These are phyloP conservation scores for Wickerhamomyces strasburgensis DNA, from an alignment of 805 yeast species.

Conservation along the genomic window DNA sequence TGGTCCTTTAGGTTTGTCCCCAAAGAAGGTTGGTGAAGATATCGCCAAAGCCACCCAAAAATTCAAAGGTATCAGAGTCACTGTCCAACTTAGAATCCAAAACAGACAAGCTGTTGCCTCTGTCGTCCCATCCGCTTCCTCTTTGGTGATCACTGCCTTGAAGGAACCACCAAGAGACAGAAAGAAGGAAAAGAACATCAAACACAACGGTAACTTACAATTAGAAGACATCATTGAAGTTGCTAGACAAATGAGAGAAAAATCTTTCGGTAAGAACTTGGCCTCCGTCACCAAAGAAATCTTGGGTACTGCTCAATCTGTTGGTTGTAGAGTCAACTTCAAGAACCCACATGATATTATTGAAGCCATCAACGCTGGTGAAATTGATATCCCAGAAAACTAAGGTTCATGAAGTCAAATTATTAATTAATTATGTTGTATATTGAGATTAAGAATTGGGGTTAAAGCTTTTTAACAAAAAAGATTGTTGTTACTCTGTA, in stretches of 20 bases:
- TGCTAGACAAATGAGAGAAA: constrained; percentile 96
- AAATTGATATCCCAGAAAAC: constrained; percentile 86
- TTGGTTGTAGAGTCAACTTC: constrained; percentile 99
- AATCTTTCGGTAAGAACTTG: constrained; percentile 96
- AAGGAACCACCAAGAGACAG: constrained; percentile 99
- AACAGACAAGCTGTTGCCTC: constrained; percentile 99
- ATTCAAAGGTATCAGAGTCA: constrained; percentile 99
- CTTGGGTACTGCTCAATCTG: constrained; percentile 99
- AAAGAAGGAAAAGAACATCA: constrained; percentile 99
- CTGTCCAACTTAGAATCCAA: constrained; percentile 97
- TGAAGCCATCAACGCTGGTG: constrained; percentile 98
- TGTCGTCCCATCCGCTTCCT: constrained; percentile 99
- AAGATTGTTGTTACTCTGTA: neutral
- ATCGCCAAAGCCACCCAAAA: constrained; percentile 99
- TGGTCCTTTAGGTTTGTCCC: constrained; percentile 99
- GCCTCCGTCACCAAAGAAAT: constrained; percentile 98
- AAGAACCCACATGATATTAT: constrained; percentile 99
- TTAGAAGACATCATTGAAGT: constrained; percentile 94
- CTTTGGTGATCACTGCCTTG: constrained; percentile 97
- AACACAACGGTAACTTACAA: constrained; percentile 98
- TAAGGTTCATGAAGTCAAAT: constrained; percentile 29
- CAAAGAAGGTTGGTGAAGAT: constrained; percentile 99
- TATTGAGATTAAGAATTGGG: constrained; percentile 14
- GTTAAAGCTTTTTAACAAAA: neutral
- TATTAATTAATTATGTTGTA: constrained; percentile 19